phyloP scores from a whole-genome alignment of 345 rosid genomes.

The Eucalyptus erythrocorys region DNA sequence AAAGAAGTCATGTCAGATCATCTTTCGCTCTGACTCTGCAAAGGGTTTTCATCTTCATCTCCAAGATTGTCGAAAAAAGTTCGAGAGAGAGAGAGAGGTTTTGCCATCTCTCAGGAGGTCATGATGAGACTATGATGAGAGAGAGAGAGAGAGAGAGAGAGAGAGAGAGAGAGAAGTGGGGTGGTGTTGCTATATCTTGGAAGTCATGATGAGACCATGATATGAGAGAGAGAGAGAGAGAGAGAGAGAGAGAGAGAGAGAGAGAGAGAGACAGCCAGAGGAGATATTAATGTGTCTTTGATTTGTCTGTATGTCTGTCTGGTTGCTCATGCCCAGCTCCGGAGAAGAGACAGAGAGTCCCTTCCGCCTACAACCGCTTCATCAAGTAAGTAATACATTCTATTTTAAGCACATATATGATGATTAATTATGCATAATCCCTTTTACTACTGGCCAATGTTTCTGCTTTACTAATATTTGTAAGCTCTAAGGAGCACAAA shows the following conservation, averaged over 20 bases:
- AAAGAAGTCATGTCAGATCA: neutral
- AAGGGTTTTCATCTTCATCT: neutral
- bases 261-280: conserved; percentile 13
- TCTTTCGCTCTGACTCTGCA: neutral
- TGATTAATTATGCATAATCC: neutral
- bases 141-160: neutral
- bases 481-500: neutral
- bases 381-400: conserved; percentile 62
- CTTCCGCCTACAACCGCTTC: conserved; percentile 99
- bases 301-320: neutral
- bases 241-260: neutral
- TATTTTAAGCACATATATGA: neutral
- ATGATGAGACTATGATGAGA: neutral
- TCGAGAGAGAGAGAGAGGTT: neutral
- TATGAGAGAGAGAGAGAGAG: conserved; percentile 4
- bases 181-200: neutral
- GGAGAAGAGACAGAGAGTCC: conserved; percentile 99
- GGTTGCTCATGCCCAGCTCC: conserved; percentile 70
- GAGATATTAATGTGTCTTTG: conserved; percentile 28
- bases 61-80: neutral
- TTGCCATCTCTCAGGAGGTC: neutral
- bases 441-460: neutral
- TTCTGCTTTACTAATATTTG: neutral
- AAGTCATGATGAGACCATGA: conserved; percentile 58
- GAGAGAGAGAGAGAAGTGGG: neutral